phyloP scores from a whole-genome alignment of 2,329 filamentous ascomycete species.

The Penicillium janthinellum region DNA sequence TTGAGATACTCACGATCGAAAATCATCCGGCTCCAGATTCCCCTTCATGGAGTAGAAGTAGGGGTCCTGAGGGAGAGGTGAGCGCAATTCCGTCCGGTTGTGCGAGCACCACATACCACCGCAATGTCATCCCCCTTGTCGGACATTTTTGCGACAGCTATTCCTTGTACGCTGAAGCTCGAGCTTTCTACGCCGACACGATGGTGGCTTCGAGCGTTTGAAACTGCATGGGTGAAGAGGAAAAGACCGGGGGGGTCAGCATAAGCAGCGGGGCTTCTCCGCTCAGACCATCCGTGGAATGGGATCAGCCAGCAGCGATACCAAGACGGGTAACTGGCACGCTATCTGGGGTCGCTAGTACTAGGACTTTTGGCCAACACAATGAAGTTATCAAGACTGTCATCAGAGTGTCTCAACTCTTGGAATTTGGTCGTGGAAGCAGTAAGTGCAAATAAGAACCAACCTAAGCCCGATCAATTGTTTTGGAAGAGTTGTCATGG shows the following conservation, averaged over 20 bases:
- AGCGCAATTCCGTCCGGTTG: background rate
- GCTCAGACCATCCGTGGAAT: background rate
- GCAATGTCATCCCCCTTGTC: background rate
- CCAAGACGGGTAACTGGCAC: background rate
- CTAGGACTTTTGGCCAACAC: too few species aligned
- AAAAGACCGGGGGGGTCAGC: background rate
- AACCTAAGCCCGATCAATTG: too few species aligned
- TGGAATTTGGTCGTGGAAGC: too few species aligned
- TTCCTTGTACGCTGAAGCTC: background rate
- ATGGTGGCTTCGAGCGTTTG: background rate
- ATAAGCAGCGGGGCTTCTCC: background rate
- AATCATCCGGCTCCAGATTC: constrained; percentile 6
- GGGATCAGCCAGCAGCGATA: background rate
- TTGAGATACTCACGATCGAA: constrained; percentile 8
- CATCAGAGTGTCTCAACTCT: too few species aligned
- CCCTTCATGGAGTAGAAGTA: constrained; percentile 3
- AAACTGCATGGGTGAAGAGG: background rate
- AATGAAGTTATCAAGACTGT: background rate
- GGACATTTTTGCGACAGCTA: background rate
- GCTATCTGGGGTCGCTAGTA: background rate
- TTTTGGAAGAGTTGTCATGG: too few species aligned
- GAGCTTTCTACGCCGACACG: background rate
- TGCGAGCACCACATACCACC: background rate
- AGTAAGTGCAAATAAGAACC: too few species aligned
- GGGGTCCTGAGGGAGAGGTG: background rate